phyloP scores from a whole-genome alignment of 2,329 filamentous ascomycete species.

The Cordyceps militaris region DNA sequence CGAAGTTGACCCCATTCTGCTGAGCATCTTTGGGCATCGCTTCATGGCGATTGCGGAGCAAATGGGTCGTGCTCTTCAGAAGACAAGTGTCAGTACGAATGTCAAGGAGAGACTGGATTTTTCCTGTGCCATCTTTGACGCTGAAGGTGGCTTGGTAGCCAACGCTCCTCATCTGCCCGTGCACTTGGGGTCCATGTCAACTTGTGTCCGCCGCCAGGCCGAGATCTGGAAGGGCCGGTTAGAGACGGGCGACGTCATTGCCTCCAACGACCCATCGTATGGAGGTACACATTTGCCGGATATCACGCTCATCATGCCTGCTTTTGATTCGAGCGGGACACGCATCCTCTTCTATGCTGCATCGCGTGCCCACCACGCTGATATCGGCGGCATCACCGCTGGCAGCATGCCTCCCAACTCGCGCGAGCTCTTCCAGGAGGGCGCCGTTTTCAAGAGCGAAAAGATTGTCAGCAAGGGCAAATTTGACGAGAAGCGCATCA shows the following conservation, averaged over 20 bases:
- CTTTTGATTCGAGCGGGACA: conserved; percentile 57
- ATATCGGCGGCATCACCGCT: conserved; percentile 74
- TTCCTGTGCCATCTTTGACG: conserved; percentile 73
- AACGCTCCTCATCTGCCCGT: conserved; percentile 77
- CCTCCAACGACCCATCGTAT: conserved; percentile 77
- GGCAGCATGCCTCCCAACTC: conserved; percentile 76
- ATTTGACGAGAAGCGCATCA: conserved; percentile 72
- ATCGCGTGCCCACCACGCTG: conserved; percentile 74
- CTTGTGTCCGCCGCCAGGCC: conserved; percentile 69
- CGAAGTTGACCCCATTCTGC: conserved; percentile 59
- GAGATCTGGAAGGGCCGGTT: conserved; percentile 73
- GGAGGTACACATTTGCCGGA: conserved; percentile 79
- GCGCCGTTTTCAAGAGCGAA: conserved; percentile 56
- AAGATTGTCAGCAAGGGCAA: conserved; percentile 68
- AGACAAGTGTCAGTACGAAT: conserved; percentile 74
- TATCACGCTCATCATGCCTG: conserved; percentile 73
- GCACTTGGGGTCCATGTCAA: conserved; percentile 76
- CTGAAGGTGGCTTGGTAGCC: conserved; percentile 66
- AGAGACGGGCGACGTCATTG: conserved; percentile 71
- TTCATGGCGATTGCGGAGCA: conserved; percentile 86
- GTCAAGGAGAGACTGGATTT: conserved; percentile 79
- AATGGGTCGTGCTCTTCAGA: conserved; percentile 73
- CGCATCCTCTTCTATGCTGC: conserved; percentile 78
- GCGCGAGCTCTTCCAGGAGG: conserved; percentile 55
- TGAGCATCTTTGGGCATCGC: conserved; percentile 73